Evolutionary conservation across 108 stramenopile genomes (phyloP), one percentile per base, ranked within the genome.

Genomic region (Cyclotella sp.): DNA sequence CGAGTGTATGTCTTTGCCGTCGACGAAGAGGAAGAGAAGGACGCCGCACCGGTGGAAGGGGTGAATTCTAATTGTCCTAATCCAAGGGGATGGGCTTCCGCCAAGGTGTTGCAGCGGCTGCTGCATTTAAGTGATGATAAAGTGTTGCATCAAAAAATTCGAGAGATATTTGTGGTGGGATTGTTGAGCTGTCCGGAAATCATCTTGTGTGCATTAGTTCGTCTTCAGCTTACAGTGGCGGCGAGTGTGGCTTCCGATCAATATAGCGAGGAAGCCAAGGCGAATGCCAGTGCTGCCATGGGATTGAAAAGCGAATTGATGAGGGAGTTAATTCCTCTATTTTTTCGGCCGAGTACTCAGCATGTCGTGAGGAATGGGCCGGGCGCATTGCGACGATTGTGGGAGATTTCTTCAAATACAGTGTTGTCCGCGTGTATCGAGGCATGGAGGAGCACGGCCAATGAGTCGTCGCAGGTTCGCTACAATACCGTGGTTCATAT

Each of bases 291-390:
- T 69, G 92, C 90, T 3, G 96, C 93, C 0, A 84, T 86, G 82
- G 89, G 90, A 66, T 81, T 96, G 49, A 95, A 92, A 78, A 84
- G 83, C 52, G 97, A 98, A 70, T 68, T 97, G 66, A 96, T 98
- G 93, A 70, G 91, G 47, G 92, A 95, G 66, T 87, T 98, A 63
- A 95, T 96, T 65, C 96, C 96, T 0, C 67, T 96, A 18, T 97
- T 97, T 81, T 98, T 98, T 78, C 84, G 89, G 67, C 96, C 97
- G 46, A 76, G 86, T 68, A 61, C 78, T 22, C 84, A 85, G 11
- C 86, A 85, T 22, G 77, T 88, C 8, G 95, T 91, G 2, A 85
- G 90, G 65, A 90, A 96, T 80, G 83, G 72, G 41, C 88, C 91
- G 28, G 88, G 90, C 13, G 95, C 96, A 21, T 82, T 97, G 34